Percentiles rank a stretch among this genome's conserved stretches.
Evolutionary conservation across 352 stramenopile species (phyloP).

Genomic region (Phytophthora melonis): DNA sequence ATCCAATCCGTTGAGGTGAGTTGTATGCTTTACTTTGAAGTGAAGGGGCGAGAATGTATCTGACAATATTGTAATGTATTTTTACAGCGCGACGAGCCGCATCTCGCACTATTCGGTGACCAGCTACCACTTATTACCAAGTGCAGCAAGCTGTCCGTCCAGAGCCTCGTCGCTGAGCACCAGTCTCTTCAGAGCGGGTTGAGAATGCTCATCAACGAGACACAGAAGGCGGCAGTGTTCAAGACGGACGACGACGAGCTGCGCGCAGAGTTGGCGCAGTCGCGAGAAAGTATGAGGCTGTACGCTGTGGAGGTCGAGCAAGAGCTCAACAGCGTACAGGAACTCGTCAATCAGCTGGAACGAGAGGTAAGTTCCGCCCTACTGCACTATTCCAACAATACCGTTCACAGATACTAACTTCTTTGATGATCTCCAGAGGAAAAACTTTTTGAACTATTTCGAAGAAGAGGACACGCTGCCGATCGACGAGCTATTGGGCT

Average conservation of each 20-base stretch:
- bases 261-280: constrained; percentile 30
- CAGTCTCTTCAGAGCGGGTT: constrained; percentile 65
- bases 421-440: constrained; percentile 45
- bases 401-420: constrained; percentile 1
- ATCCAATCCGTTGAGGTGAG: constrained; percentile 77
- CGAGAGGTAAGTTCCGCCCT: constrained; percentile 45
- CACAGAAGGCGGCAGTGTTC: constrained; percentile 45
- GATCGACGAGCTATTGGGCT: constrained; percentile 70
- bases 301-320: constrained; percentile 72
- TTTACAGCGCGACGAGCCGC: constrained; percentile 65
- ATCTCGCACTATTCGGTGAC: constrained; percentile 66
- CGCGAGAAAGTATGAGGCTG: constrained; percentile 52
- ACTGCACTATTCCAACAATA: not conserved
- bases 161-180: constrained; percentile 65
- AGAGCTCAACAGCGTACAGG: constrained; percentile 59
- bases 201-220: constrained; percentile 65
- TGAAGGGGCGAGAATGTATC: not conserved
- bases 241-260: constrained; percentile 43
- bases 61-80: constrained; percentile 12
- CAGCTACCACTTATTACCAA: constrained; percentile 72
- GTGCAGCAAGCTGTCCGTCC: constrained; percentile 74
- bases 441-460: constrained; percentile 78
- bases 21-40: not conserved
- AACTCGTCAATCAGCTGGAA: constrained; percentile 58
- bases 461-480: constrained; percentile 74